These are phyloP conservation scores for Mycena sp. DNA, from an alignment of 1,284 basidiomycete genomes.

Conservation along the genomic window DNA sequence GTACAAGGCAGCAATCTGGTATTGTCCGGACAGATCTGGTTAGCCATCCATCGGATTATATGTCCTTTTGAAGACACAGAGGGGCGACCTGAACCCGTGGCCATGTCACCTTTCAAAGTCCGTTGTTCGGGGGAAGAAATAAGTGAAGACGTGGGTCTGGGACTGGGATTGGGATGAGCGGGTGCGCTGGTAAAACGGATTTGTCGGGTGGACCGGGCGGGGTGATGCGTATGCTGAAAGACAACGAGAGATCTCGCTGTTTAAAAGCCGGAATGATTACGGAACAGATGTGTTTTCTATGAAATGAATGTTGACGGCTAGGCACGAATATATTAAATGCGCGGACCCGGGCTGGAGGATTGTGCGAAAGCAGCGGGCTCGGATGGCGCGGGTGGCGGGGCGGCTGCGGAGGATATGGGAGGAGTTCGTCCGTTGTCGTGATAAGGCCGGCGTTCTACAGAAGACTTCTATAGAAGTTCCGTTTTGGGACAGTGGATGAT, in stretches of 20 bases:
- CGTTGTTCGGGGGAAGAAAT: slow-evolving; percentile 16
- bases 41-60: slow-evolving; percentile 13
- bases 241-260: slow-evolving; percentile 9
- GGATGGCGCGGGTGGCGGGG: slow-evolving; percentile 31
- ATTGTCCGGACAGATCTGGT: slow-evolving; percentile 23
- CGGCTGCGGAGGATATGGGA: slow-evolving; percentile 1
- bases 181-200: not conserved
- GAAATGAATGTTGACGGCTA: not conserved
- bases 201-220: not conserved
- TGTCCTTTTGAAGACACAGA: slow-evolving; percentile 26
- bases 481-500: not conserved
- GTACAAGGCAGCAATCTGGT: slow-evolving; percentile 27
- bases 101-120: slow-evolving; percentile 27
- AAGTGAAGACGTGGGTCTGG: not conserved
- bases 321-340: slow-evolving; percentile 6
- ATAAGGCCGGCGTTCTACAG: not conserved
- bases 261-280: not conserved
- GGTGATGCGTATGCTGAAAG: slow-evolving; percentile 21
- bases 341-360: not conserved
- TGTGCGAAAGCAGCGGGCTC: slow-evolving; percentile 24
- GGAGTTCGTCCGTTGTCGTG: not conserved
- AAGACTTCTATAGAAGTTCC: not conserved
- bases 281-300: slow-evolving; percentile 3
- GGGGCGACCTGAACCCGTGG: slow-evolving; percentile 20
- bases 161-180: not conserved